Evolutionary conservation across 768 basidiomycete species (phyloP).

Genomic region (Lentinula edodes): DNA sequence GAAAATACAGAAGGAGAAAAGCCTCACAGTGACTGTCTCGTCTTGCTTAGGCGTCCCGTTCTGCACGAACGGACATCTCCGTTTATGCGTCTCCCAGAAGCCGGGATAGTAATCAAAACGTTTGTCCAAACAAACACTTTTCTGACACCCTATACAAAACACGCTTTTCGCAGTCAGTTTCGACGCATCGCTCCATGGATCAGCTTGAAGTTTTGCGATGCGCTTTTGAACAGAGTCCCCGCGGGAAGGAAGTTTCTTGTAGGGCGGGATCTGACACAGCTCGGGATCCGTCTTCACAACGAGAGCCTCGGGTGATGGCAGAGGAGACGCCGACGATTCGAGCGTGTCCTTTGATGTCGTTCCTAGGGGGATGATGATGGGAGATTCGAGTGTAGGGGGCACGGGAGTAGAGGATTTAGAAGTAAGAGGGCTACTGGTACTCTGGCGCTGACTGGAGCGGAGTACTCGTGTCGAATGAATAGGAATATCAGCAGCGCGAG

Average conservation of each 20-base stretch:
- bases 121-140: constrained; percentile 2
- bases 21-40: too few species aligned
- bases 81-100: constrained; percentile 6
- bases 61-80: constrained; percentile 1
- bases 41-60: neutral
- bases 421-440: neutral
- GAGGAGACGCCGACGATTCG: neutral
- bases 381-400: neutral
- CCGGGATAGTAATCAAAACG: constrained; percentile 7
- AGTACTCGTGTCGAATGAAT: neutral
- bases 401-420: neutral
- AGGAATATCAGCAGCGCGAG: neutral
- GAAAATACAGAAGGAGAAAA: too few species aligned
- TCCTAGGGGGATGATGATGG: neutral
- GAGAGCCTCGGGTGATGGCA: neutral
- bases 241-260: constrained; percentile 4
- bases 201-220: constrained; percentile 5
- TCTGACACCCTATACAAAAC: constrained; percentile 7
- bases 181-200: constrained; percentile 4
- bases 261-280: neutral
- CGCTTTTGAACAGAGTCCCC: constrained; percentile 1
- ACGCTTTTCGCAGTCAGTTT: constrained; percentile 5
- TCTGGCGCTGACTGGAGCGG: neutral
- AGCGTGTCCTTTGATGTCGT: neutral
- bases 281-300: neutral